Evolutionary conservation across 371 early-diverging fungal species (phyloP).

Genomic region (Saksenaea oblongispora): DNA sequence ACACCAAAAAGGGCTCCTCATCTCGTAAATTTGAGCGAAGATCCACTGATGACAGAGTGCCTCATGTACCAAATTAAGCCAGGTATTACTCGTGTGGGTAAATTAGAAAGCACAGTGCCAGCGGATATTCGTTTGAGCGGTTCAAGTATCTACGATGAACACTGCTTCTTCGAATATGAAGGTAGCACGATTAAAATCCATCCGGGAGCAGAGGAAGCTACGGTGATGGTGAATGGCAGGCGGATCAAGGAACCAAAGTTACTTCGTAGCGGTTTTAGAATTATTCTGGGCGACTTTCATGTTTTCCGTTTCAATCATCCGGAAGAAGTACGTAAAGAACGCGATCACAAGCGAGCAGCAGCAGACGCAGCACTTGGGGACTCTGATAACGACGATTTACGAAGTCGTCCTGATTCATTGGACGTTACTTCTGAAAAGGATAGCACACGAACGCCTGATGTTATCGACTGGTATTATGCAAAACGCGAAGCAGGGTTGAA

Average conservation of each 20-base stretch:
- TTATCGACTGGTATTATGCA: constrained; percentile 77
- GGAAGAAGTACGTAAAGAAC: constrained; percentile 73
- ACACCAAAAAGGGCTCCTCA: constrained; percentile 83
- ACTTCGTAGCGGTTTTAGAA: constrained; percentile 72
- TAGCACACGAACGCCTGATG: constrained; percentile 37
- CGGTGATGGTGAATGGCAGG: constrained; percentile 76
- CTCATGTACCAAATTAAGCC: constrained; percentile 82
- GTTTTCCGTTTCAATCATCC: constrained; percentile 88
- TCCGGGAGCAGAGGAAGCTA: constrained; percentile 50
- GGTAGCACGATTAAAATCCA: constrained; percentile 58
- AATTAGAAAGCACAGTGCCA: constrained; percentile 35
- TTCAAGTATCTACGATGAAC: constrained; percentile 65
- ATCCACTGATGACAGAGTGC: constrained; percentile 87
- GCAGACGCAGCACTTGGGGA: neutral
- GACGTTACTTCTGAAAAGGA: neutral
- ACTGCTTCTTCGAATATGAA: constrained; percentile 76
- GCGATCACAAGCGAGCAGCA: constrained; percentile 29
- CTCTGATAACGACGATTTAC: constrained; percentile 2
- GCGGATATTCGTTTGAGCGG: constrained; percentile 77
- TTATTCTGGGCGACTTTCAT: constrained; percentile 79
- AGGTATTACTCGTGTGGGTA: constrained; percentile 75
- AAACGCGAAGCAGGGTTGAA: constrained; percentile 65
- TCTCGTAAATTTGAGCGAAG: constrained; percentile 86
- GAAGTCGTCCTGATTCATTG: constrained; percentile 16
- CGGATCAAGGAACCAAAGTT: constrained; percentile 56